Base-by-base conservation (phyloP, 2,329 filamentous ascomycete species). In the Lojkania enalia region DNA sequence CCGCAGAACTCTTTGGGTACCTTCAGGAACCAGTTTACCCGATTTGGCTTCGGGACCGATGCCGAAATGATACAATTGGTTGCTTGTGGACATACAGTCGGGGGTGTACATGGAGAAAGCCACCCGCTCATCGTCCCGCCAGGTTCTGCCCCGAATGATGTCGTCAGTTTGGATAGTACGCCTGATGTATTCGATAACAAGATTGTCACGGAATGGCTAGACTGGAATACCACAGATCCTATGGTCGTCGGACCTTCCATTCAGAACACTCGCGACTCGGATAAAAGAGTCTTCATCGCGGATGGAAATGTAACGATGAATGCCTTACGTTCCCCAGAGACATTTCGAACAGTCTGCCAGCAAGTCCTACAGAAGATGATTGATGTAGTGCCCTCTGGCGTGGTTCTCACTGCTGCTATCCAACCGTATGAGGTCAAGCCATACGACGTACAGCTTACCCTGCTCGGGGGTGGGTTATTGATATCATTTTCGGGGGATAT, bases 51-150 rank as follows among this genome's bases (percentile, higher is more conserved):
- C 64, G n/a, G n/a, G n/a, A 75, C 64, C 39, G 42, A 42, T 7
- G 61, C 71, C 13, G 79, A 84, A 52, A 84, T 84, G 80, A 82
- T 85, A 31, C 75, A 80, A 55, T 69, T 82, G 18, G 76, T 75
- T 1, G 81, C 81, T 7, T 85, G 82, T 57, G 82, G 82, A 2
- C 82, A 85, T 59, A 79, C 79, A 0, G 61, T 85, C 16, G 82
- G 82, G 16, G 78, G 81, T 13, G 81, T 84, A 5, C 82, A 85
- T 63, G 69, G 71, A 19, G 58, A 60, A 7, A 73, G 82, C 50
- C 82, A 82, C 48, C 77, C 79, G 0, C 67, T 75, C 6, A 76
- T 84, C 31, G 76, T 82, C 1, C 70, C 76, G 1, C 48, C 66
- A 2, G 74, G 74, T 4, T 69, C 69, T 4, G 69, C 67, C 9